A percentile compares a stretch with the other conserved stretches of the same genome.
Evolutionary conservation across 2,329 filamentous ascomycete genomes (phyloP).

Genomic region (Microsporum canis): DNA sequence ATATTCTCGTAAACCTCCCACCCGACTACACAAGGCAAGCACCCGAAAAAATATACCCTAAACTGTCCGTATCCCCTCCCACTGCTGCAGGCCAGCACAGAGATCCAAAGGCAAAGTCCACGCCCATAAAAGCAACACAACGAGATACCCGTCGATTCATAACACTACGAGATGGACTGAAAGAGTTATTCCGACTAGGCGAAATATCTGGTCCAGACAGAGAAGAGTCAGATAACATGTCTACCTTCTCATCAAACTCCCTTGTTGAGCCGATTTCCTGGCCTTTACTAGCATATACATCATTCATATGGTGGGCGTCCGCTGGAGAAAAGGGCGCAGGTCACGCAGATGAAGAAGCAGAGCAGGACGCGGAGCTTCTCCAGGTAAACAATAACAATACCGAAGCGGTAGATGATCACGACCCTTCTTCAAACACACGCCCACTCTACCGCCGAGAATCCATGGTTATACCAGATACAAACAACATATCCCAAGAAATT

Average conservation of each 20-base stretch:
- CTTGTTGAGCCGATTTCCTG: conserved; percentile 48
- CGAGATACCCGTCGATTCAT: conserved; percentile 74
- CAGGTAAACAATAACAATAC: conserved; percentile 23
- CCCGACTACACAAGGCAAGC: conserved; percentile 48
- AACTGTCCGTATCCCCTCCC: conserved; percentile 42
- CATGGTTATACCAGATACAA: conserved; percentile 19
- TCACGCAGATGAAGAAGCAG: conserved; percentile 44
- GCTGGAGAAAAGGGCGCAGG: conserved; percentile 49
- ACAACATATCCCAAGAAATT: conserved; percentile 34
- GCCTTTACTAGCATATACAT: conserved; percentile 49
- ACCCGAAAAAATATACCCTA: conserved; percentile 59
- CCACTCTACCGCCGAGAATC: conserved; percentile 16
- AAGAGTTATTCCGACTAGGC: conserved; percentile 20
- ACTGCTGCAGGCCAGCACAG: conserved; percentile 41
- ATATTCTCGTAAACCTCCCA: conserved; percentile 76
- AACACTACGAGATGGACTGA: conserved; percentile 53
- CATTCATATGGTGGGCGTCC: conserved; percentile 58
- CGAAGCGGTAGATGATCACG: conserved; percentile 7
- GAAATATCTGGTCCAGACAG: conserved; percentile 18
- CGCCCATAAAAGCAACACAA: conserved; percentile 66
- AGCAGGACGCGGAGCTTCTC: conserved; percentile 35
- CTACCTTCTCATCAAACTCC: conserved; percentile 33
- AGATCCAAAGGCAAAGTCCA: conserved; percentile 16
- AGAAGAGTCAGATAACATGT: conserved; percentile 28
- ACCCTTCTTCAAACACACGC: neutral